These are phyloP conservation scores for Diutina siamensis DNA, from an alignment of 1,139 yeast species.

Conservation along the genomic window DNA sequence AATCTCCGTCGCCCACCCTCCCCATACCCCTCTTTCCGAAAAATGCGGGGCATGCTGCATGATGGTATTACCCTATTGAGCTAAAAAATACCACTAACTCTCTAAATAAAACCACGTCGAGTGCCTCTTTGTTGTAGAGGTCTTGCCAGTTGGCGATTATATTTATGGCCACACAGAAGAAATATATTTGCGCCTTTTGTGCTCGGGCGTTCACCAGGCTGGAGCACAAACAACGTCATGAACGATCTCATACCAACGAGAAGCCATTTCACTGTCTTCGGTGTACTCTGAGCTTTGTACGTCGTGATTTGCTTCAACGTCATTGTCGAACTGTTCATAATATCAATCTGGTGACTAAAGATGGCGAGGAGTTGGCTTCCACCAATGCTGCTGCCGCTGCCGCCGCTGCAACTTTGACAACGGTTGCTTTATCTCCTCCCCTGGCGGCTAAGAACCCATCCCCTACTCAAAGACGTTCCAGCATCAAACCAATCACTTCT, in stretches of 20 bases:
- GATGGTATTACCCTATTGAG: neutral
- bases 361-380: neutral
- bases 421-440: neutral
- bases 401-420: neutral
- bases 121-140: neutral
- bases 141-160: neutral
- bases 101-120: neutral
- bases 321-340: constrained; percentile 72
- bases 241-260: constrained; percentile 73
- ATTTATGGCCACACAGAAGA: constrained; percentile 36
- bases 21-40: neutral
- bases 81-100: neutral
- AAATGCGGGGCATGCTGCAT: neutral
- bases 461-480: neutral
- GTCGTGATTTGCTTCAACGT: constrained; percentile 64
- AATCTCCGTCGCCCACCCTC: neutral
- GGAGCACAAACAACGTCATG: constrained; percentile 76
- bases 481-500: constrained; percentile 6
- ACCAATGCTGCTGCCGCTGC: neutral
- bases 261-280: constrained; percentile 69
- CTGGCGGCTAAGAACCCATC: neutral
- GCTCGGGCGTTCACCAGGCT: constrained; percentile 72
- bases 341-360: constrained; percentile 14
- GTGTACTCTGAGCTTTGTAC: constrained; percentile 63
- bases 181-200: constrained; percentile 71